Evolutionary conservation across 202 grass and related monocot genomes (phyloP), one percentile per base, ranked within the genome.

Genomic region (Panicum hallii): DNA sequence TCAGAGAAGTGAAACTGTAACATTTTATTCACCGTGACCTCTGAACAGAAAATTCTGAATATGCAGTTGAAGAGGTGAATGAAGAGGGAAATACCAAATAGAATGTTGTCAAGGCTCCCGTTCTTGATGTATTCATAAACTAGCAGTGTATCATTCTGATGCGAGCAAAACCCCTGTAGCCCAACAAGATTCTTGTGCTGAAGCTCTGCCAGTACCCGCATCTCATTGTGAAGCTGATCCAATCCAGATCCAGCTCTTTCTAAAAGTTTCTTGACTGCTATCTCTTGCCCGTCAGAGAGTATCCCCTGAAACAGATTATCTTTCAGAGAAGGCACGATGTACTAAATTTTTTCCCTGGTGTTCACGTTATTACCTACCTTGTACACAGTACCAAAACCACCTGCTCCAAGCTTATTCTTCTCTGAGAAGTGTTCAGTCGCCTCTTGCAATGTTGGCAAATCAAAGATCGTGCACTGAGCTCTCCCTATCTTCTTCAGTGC

Each of bases 131-230:
- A 88, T 78, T 93, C 91, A 81, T 91, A 93, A 74, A 90, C 88
- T 4, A 93, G 88, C 7, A 94, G n/a, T 14, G 75, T 87, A n/a
- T 91, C 84, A 63, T 91, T 44, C 41, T 67, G 78, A 57, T 91
- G 58, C 15, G 60, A 70, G 77, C 89, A 89, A 65, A 79, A 83
- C 13, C 92, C 92, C 2, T 87, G 67, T 32, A 94, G 82, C 52
- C 83, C 60, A 42, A 94, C 89, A 87, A 94, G 92, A 40, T 94
- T 94, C 68, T 88, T 94, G 63, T 94, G 92, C 48, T 94, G 92
- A 64, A 94, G 80, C 28, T 91, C 48, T 79, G 83, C 83, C 73
- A 94, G 36, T 47, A 91, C 7, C 44, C 8, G 10, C 45, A 91
- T 75, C 72, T 91, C 89, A 82, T 94, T 91, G 5, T 70, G 54